Evolutionary conservation across 2,329 filamentous ascomycete species (phyloP), one percentile per base, ranked within the genome.

Genomic region (Colletotrichum liriopes): DNA sequence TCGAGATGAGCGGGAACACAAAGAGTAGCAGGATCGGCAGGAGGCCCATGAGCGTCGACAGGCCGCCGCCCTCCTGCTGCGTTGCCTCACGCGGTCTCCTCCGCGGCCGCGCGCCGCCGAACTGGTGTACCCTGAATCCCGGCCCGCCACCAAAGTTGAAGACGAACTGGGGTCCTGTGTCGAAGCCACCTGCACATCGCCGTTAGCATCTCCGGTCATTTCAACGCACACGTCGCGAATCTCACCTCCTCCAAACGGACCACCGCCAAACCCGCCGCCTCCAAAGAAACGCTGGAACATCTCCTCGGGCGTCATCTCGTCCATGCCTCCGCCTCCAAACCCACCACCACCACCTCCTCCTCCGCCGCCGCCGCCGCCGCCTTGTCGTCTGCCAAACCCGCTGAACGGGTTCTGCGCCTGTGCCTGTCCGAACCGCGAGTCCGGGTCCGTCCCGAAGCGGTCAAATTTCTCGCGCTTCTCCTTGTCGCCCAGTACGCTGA

Each of bases 281-380:
- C 94, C 94, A 85, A 99, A 99, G 88, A 99, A 99, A 74, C 96
- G 91, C 80, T 96, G 92, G 85, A 99, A 99, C 87, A 99, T 90
- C 83, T 99, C 96, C 82, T 99, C 96, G 0, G 96, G 95, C 66
- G 93, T 97, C 77, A 99, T 94, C 81, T 98, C 96, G 73, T 96
- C 95, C 67, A 96, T 94, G 83, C 93, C 98, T 87, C 92, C 91
- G 20, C 89, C 87, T 37, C 86, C 87, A 47, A 86, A 85, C 26
- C 88, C 87, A 49, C 87, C 88, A 52, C 88, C 89, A 8, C 84
- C 83, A 43, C 85, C 85, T 3, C 83, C 84, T 0, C 83, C 84
- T 0, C 77, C 77, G 1, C 79, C 77, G 1, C 77, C 77, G 0
- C 77, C 79, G 16, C 80, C 81, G 12, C 79, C 80, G 35, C 82